phyloP scores from a whole-genome alignment of 2,329 filamentous ascomycete species.

The Pestalotiopsis sp. region DNA sequence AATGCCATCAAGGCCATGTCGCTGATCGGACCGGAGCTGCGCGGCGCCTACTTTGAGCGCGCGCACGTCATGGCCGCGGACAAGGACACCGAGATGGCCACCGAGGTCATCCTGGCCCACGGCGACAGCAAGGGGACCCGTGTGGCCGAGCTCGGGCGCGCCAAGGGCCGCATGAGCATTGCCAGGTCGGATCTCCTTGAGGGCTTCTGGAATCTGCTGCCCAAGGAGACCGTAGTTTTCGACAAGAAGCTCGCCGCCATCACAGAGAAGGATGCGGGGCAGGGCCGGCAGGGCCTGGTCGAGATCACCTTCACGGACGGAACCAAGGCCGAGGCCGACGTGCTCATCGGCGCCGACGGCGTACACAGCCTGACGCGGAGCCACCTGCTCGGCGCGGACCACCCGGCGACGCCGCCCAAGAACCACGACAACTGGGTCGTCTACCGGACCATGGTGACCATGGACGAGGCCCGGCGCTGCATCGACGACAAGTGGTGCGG shows the following conservation, averaged over 20 bases:
- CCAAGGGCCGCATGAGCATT: slow-evolving; percentile 36
- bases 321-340: slow-evolving; percentile 28
- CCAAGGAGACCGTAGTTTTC: slow-evolving; percentile 19
- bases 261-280: slow-evolving; percentile 10
- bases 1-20: slow-evolving; percentile 39
- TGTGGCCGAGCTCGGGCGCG: slow-evolving; percentile 34
- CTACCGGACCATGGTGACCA: slow-evolving; percentile 31
- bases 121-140: slow-evolving; percentile 23
- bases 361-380: slow-evolving; percentile 34
- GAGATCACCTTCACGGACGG: slow-evolving; percentile 29
- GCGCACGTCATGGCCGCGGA: slow-evolving; percentile 32
- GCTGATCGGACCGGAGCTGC: slow-evolving; percentile 36
- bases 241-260: slow-evolving; percentile 27
- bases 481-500: slow-evolving; percentile 32
- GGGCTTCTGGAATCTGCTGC: slow-evolving; percentile 30
- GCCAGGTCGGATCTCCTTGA: slow-evolving; percentile 29
- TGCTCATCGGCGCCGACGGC: slow-evolving; percentile 38
- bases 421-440: slow-evolving; percentile 36
- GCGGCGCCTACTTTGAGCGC: slow-evolving; percentile 34
- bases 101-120: slow-evolving; percentile 35
- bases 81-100: slow-evolving; percentile 33
- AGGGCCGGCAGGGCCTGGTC: slow-evolving; percentile 10
- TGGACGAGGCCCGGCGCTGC: slow-evolving; percentile 26
- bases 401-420: slow-evolving; percentile 32
- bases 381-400: slow-evolving; percentile 31